Evolutionary conservation across 495 filamentous ascomycete genomes (phyloP).

Genomic region (Penicillium fimorum): DNA sequence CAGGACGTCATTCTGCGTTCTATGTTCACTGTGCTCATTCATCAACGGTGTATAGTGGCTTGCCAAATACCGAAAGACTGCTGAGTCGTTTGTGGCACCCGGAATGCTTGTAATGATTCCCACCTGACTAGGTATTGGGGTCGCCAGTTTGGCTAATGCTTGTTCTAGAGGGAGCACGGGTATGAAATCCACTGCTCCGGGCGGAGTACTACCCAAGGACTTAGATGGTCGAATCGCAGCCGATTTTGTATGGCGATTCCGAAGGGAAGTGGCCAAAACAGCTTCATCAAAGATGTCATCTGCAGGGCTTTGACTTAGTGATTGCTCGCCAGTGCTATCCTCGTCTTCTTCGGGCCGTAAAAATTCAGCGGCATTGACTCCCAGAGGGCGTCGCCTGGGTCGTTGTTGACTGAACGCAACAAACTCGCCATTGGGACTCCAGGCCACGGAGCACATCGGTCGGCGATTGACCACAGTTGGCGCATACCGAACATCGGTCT

Average conservation of each 20-base stretch:
- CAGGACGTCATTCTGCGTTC: slow-evolving; percentile 38
- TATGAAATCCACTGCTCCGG: slow-evolving; percentile 46
- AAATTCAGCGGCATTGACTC: slow-evolving; percentile 37
- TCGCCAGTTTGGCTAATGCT: slow-evolving; percentile 53
- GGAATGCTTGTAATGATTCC: slow-evolving; percentile 62
- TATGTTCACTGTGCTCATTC: slow-evolving; percentile 17
- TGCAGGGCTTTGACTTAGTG: slow-evolving; percentile 61
- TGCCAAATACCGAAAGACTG: slow-evolving; percentile 59
- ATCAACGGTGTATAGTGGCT: slow-evolving; percentile 53
- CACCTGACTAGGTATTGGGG: slow-evolving; percentile 55
- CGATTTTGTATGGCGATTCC: slow-evolving; percentile 39
- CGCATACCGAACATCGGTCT: slow-evolving; percentile 83
- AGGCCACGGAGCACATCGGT: slow-evolving; percentile 45
- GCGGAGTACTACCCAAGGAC: slow-evolving; percentile 55
- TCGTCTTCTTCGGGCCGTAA: slow-evolving; percentile 33
- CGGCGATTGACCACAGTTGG: slow-evolving; percentile 69
- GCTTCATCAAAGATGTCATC: slow-evolving; percentile 63
- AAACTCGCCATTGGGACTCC: slow-evolving; percentile 47
- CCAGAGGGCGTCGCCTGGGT: slow-evolving; percentile 38
- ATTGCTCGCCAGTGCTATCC: slow-evolving; percentile 39
- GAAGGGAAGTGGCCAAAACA: slow-evolving; percentile 51
- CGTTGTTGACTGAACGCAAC: slow-evolving; percentile 51
- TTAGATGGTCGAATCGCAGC: slow-evolving; percentile 37
- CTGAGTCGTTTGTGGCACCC: slow-evolving; percentile 48
- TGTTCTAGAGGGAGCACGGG: slow-evolving; percentile 60